phyloP scores from a whole-genome alignment of 345 rosid species.

The Populus pruinosa region DNA sequence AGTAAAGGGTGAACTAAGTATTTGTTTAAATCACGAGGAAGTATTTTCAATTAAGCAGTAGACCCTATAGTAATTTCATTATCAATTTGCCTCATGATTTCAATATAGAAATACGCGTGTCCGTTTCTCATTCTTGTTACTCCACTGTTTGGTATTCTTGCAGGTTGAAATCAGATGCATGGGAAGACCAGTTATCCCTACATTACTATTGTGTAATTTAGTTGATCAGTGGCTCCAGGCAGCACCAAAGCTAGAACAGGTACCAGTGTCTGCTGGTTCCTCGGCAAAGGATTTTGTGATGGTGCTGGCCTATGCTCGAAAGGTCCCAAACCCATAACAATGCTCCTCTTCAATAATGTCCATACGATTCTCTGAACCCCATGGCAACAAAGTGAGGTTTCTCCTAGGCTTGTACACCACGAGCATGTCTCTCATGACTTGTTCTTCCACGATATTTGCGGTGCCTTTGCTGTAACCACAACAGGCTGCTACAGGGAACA shows the following conservation, averaged over 20 bases:
- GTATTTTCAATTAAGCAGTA: background rate
- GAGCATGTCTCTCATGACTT: background rate
- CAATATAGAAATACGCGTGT: background rate
- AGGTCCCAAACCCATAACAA: slow-evolving; percentile 14
- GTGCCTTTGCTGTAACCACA: background rate
- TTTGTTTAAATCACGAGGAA: background rate
- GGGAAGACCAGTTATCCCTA: slow-evolving; percentile 26
- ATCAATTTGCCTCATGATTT: background rate
- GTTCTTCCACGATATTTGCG: background rate
- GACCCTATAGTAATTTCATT: background rate
- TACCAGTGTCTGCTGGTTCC: slow-evolving; percentile 20
- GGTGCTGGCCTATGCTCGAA: slow-evolving; percentile 30
- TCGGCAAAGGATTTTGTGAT: slow-evolving; percentile 32
- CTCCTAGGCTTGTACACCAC: slow-evolving; percentile 14
- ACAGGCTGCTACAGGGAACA: background rate
- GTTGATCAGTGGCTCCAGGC: slow-evolving; percentile 24
- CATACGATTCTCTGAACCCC: slow-evolving; percentile 4
- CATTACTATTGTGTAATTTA: slow-evolving; percentile 21
- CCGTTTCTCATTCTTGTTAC: background rate
- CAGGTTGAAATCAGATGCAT: slow-evolving; percentile 34
- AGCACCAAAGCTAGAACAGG: slow-evolving; percentile 13
- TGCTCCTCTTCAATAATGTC: background rate
- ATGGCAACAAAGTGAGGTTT: background rate
- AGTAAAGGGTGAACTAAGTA: background rate
- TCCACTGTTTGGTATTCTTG: background rate